Evolutionary conservation across 2,329 filamentous ascomycete species (phyloP).

Genomic region (Berkeleyomyces rouxiae): DNA sequence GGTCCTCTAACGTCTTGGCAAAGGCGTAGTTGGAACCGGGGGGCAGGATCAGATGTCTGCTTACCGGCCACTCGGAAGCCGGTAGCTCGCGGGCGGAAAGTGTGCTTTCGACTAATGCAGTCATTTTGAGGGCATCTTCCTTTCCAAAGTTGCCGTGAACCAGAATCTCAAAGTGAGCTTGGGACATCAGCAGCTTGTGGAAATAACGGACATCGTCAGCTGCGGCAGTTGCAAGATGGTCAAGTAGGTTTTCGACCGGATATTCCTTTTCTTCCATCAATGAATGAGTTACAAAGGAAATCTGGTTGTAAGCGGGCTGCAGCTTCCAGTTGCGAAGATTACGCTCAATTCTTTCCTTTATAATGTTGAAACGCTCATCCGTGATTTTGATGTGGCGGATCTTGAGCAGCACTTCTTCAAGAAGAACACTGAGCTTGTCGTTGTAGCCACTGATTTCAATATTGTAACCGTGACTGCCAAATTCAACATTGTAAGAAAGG

Average conservation of each 20-base stretch:
- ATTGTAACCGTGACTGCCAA: conserved; percentile 56
- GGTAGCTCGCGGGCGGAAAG: conserved; percentile 61
- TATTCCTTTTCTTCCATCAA: conserved; percentile 61
- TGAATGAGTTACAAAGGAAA: conserved; percentile 68
- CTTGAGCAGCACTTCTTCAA: conserved; percentile 74
- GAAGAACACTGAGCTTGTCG: conserved; percentile 78
- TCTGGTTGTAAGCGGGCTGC: conserved; percentile 76
- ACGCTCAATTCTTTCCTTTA: conserved; percentile 68
- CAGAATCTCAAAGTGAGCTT: conserved; percentile 75
- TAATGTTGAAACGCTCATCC: conserved; percentile 76
- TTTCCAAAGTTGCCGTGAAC: conserved; percentile 89
- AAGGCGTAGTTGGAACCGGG: conserved; percentile 72
- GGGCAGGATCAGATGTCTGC: conserved; percentile 61
- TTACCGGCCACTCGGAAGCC: conserved; percentile 61
- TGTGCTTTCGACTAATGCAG: conserved; percentile 62
- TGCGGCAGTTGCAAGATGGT: conserved; percentile 59
- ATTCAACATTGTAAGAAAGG: conserved; percentile 61
- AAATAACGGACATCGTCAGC: conserved; percentile 60
- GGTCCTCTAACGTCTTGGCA: conserved; percentile 64
- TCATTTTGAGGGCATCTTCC: conserved; percentile 76
- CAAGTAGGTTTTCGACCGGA: conserved; percentile 62
- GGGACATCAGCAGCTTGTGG: conserved; percentile 61
- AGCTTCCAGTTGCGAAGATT: conserved; percentile 75
- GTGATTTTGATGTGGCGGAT: conserved; percentile 73
- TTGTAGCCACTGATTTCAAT: conserved; percentile 82